Evolutionary conservation across 306 rosid species (phyloP).

Genomic region (Prunus armeniaca): DNA sequence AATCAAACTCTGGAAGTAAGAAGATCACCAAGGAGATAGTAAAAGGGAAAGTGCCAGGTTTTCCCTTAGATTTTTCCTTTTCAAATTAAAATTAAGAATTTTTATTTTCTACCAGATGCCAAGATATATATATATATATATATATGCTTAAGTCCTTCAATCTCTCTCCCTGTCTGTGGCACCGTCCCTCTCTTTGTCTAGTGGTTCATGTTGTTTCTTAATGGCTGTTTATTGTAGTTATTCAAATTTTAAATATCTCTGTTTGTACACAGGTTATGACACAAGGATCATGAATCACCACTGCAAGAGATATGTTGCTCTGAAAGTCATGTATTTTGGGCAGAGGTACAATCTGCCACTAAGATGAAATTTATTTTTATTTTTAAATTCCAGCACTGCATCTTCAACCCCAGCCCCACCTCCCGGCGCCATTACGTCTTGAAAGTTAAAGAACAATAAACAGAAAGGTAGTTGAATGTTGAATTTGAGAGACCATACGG

Average conservation of each 20-base stretch:
- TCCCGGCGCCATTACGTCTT: too few species aligned
- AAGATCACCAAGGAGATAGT: conserved; percentile 33
- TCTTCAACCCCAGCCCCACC: too few species aligned
- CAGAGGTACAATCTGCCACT: conserved; percentile 51
- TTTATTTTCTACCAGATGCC: background rate
- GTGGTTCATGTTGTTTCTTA: background rate
- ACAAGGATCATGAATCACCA: conserved; percentile 40
- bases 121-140: background rate
- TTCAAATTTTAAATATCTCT: background rate
- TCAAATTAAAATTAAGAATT: background rate
- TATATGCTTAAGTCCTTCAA: background rate
- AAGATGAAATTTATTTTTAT: background rate
- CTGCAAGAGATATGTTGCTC: conserved; percentile 79
- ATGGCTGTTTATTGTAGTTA: background rate
- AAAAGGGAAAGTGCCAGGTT: conserved; percentile 44
- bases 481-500: too few species aligned
- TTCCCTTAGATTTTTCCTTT: background rate
- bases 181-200: background rate
- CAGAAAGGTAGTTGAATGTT: too few species aligned
- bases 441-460: too few species aligned
- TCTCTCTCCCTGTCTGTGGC: background rate
- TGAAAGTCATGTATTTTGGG: conserved; percentile 87
- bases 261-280: conserved; percentile 45
- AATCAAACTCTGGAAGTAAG: conserved; percentile 22
- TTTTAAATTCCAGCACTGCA: background rate